Evolutionary conservation across 1,284 basidiomycete species (phyloP), one percentile per base, ranked within the genome.

Genomic region (Schizophyllum commune): DNA sequence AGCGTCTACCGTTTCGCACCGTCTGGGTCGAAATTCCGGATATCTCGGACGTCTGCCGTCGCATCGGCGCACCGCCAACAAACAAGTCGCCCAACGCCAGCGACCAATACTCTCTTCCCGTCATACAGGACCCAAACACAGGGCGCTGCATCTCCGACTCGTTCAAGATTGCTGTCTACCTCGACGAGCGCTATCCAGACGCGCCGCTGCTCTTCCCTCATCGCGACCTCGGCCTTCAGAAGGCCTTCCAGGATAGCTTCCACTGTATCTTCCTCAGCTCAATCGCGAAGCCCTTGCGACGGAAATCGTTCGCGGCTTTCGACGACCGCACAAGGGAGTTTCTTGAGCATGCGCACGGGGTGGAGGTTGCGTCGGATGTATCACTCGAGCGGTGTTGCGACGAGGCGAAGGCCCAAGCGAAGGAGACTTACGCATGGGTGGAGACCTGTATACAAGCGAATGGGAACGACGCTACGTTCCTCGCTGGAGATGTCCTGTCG

Each of bases 181-280:
- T 82, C 61, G 80, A 82, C 61, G 64, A 67, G 52, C 72, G 72
- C 13, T 83, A 81, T 66, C 78, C 80, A 0, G 69, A 74, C 52
- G 71, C 73, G 0, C 69, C 68, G 4, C 60, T 58, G 32, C 64
- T 75, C 9, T 62, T 75, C 32, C 74, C 72, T 0, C 21, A 0
- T 21, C 57, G 69, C 22, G 68, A 71, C 0, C 63, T 55, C 27
- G 68, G 70, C 11, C 68, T 79, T n/a, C 71, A 72, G 20, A 63
- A 64, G 15, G 70, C 71, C 22, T 75, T 76, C 65, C 54, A 62
- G 17, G 64, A 64, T 13, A 65, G 64, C 2, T 63, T 70, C 58
- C 56, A 60, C 2, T 51, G 58, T 4, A 60, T 68, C 58, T 59
- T 65, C 2, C 32, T 68, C 1, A 66, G 69, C 17, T 60, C 63